Evolutionary conservation across 23 red algal species (phyloP).

Genomic region (Agarophyton chilense): DNA sequence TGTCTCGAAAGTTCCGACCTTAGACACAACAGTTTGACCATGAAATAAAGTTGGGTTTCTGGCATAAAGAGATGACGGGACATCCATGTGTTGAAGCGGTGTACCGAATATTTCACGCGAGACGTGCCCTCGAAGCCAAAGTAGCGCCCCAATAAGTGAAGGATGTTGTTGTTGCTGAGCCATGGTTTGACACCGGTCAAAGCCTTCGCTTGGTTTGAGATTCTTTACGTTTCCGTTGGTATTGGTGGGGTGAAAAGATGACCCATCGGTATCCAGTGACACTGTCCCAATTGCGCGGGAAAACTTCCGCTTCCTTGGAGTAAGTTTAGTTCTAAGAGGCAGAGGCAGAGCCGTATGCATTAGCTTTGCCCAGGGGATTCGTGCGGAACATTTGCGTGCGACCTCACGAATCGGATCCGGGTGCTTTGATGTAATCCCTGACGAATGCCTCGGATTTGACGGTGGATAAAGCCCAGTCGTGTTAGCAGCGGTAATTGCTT

Average conservation of each 20-base stretch:
- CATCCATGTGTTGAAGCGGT: neutral
- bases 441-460: neutral
- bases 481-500: constrained; percentile 1
- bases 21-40: neutral
- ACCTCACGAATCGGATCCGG: neutral
- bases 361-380: neutral
- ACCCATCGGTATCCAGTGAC: neutral
- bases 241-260: neutral
- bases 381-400: neutral
- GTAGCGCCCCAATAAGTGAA: neutral
- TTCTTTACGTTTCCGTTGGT: neutral
- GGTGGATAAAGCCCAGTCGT: neutral
- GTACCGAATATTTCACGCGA: constrained; percentile 5
- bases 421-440: neutral
- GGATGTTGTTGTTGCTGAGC: neutral
- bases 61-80: neutral
- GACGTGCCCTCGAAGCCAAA: constrained; percentile 11
- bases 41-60: constrained; percentile 1
- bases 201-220: neutral
- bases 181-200: neutral
- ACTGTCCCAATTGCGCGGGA: neutral
- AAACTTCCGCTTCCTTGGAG: neutral
- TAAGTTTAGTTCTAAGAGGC: neutral
- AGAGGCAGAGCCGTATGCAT: constrained; percentile 1
- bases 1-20: neutral